A percentile compares a stretch with the other conserved stretches of the same genome.
Evolutionary conservation across 805 yeast genomes (phyloP).

Genomic region (Candida xiaguanensis): DNA sequence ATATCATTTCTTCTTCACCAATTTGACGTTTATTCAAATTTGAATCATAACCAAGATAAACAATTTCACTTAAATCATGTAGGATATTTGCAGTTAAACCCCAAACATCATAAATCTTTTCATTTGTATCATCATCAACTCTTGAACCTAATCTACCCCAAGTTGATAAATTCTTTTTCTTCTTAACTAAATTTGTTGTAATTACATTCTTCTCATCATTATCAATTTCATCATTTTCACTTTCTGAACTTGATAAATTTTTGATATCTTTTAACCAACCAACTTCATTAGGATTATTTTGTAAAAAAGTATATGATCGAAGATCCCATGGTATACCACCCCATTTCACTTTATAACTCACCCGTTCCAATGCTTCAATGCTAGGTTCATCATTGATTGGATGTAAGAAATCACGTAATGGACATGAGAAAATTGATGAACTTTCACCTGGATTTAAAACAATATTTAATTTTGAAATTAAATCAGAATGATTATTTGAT

Average conservation of each 20-base stretch:
- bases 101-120: constrained; percentile 68
- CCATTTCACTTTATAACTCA: constrained; percentile 49
- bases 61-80: constrained; percentile 63
- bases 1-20: constrained; percentile 67
- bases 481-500: constrained; percentile 17
- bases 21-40: constrained; percentile 19
- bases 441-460: constrained; percentile 74
- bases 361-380: constrained; percentile 29
- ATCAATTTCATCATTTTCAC: constrained; percentile 13
- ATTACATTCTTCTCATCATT: constrained; percentile 10
- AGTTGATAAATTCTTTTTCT: constrained; percentile 14
- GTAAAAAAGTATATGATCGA: constrained; percentile 60
- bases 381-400: constrained; percentile 20
- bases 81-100: constrained; percentile 77
- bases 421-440: constrained; percentile 66
- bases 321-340: constrained; percentile 69
- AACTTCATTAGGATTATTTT: constrained; percentile 51
- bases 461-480: constrained; percentile 19
- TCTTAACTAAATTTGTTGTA: constrained; percentile 1
- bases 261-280: constrained; percentile 57
- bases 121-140: constrained; percentile 35
- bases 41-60: constrained; percentile 23
- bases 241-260: constrained; percentile 55
- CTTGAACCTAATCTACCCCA: constrained; percentile 43
- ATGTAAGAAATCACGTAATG: constrained; percentile 55